phyloP scores from a whole-genome alignment of 768 basidiomycete species.

The Phanerodontia chrysosporium region DNA sequence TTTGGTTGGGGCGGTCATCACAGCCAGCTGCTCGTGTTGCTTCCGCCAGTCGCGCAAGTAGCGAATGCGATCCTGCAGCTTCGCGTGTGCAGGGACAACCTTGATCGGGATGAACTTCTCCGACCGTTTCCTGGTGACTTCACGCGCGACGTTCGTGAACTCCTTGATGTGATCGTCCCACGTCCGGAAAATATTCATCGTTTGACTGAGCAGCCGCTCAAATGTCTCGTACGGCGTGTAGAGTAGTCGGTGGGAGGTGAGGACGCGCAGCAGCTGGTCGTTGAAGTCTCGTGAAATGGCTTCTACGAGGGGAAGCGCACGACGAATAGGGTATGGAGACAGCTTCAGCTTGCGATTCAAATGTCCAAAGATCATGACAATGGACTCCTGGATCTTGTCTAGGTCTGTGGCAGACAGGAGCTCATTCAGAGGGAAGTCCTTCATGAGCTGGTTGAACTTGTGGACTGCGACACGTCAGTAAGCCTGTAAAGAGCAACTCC shows the following conservation, averaged over 20 bases:
- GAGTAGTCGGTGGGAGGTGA: slow-evolving; percentile 86
- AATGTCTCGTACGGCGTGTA: slow-evolving; percentile 95
- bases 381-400: slow-evolving; percentile 88
- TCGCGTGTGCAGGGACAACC: slow-evolving; percentile 84
- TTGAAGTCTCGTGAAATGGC: slow-evolving; percentile 98
- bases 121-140: slow-evolving; percentile 82
- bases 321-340: slow-evolving; percentile 94
- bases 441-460: slow-evolving; percentile 98
- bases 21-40: slow-evolving; percentile 94
- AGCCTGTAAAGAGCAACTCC: background rate
- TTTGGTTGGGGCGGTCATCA: slow-evolving; percentile 95
- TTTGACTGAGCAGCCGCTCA: slow-evolving; percentile 75
- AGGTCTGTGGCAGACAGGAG: slow-evolving; percentile 94
- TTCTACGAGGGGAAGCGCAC: slow-evolving; percentile 94
- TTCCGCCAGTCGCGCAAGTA: slow-evolving; percentile 93
- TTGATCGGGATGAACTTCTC: slow-evolving; percentile 98
- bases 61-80: slow-evolving; percentile 80
- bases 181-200: slow-evolving; percentile 57
- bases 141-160: slow-evolving; percentile 71
- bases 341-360: slow-evolving; percentile 94
- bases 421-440: slow-evolving; percentile 97
- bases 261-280: slow-evolving; percentile 86
- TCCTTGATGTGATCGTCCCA: slow-evolving; percentile 68
- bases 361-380: slow-evolving; percentile 85
- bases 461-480: slow-evolving; percentile 52